Evolutionary conservation across 495 filamentous ascomycete species (phyloP), one percentile per base, ranked within the genome.

Genomic region (Neurospora sp.): DNA sequence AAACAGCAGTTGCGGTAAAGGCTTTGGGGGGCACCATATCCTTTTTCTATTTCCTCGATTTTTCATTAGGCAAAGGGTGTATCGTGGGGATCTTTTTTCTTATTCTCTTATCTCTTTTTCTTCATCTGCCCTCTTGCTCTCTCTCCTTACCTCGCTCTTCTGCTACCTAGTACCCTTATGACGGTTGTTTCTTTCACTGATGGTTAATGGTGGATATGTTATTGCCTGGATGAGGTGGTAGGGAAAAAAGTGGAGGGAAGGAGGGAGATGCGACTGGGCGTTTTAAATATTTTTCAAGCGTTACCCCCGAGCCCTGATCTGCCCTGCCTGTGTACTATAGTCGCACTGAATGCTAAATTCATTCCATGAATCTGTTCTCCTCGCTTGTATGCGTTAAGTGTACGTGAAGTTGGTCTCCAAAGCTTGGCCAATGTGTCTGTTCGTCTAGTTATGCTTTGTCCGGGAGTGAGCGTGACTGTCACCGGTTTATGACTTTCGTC

Each of bases 341-440:
- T 69, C 46, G 71, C 46, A 71, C 73, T 69, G 71, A 73, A 75
- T 75, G 73, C 74, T 75, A 37, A 75, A 46, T 85, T 81, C 83
- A 83, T 77, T 77, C 82, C 18, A 60, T 38, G 7, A 44, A 35
- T 41, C 14, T 44, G 39, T 66, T 54, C 31, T 72, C 16, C 23
- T 35, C 42, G 23, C 71, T 54, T 31, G 14, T 54, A 6, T n/a
- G 10, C 5, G 6, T 31, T 4, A 18, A 31, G 23, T 71, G 12
- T 71, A 11, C 23, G 42, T n/a, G n/a, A 31, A 31, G 18, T 39
- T 62, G 27, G 12, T 62, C 23, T 16, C 14, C 23, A 9, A 35
- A 4, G 14, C 10, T 35, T 62, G 23, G 27, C 27, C 27, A 35
- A 31, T 6, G 23, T 16, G 23, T 62, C 6, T 62, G 3, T 31